Conservation (phyloP, 2,329 filamentous ascomycete species). For the Nigrospora oryzae region DNA sequence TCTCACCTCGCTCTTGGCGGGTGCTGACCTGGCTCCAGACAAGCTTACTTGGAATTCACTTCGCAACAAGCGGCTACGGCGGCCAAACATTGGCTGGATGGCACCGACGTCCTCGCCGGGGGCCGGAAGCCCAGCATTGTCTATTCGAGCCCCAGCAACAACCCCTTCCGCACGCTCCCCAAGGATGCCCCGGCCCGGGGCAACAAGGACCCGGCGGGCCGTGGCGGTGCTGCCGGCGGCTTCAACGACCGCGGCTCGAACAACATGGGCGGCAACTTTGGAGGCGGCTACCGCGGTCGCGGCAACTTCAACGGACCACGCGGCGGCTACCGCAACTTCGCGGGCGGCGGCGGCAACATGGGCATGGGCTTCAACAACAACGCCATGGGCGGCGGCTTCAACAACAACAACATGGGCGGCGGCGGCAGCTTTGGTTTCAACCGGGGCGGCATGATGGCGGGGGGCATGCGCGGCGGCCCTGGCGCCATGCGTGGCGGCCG, state of each 20-base stretch:
- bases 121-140: conserved; percentile 66
- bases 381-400: conserved; percentile 17
- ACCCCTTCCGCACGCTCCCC: conserved; percentile 84
- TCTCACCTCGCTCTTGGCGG: too few relatives aligned
- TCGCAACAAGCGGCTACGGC: conserved; percentile 80
- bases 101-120: conserved; percentile 41
- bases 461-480: conserved; percentile 21
- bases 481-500: conserved; percentile 19
- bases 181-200: conserved; percentile 73
- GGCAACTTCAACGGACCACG: conserved; percentile 19
- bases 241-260: conserved; percentile 33
- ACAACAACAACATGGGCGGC: conserved; percentile 20
- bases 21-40: conserved; percentile 29
- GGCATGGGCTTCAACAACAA: conserved; percentile 20
- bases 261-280: conserved; percentile 15
- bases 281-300: conserved; percentile 13
- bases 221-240: conserved; percentile 42
- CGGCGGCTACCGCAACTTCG: conserved; percentile 22
- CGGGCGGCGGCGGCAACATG: conserved; percentile 15
- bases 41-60: conserved; percentile 78
- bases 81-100: conserved; percentile 73
- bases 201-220: conserved; percentile 46
- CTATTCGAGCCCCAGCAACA: conserved; percentile 69
- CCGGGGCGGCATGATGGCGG: conserved; percentile 12
- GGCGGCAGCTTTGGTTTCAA: conserved; percentile 19